Percentiles rank a stretch among this genome's conserved stretches.
Evolutionary conservation across 352 stramenopile genomes (phyloP).

Genomic region (Phytopythium ostracodes): DNA sequence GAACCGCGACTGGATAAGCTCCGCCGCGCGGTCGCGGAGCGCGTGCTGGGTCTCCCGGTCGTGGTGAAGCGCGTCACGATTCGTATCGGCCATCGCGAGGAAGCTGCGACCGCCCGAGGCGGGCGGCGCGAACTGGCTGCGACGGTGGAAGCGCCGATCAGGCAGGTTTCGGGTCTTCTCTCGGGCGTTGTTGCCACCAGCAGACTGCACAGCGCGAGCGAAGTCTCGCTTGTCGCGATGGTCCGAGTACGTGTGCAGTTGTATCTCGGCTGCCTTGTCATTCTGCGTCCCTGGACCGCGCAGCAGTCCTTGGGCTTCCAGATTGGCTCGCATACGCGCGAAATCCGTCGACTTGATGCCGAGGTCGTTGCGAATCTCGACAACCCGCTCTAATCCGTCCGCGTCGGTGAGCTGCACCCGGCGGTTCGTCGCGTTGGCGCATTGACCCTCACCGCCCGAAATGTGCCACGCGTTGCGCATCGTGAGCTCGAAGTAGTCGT

Average conservation of each 20-base stretch:
- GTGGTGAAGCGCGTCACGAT: neutral
- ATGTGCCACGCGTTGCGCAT: slow-evolving; percentile 87
- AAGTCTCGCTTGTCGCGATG: neutral
- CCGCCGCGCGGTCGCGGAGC: slow-evolving; percentile 28
- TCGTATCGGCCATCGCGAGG: slow-evolving; percentile 1
- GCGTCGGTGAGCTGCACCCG: slow-evolving; percentile 54
- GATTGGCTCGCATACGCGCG: slow-evolving; percentile 30
- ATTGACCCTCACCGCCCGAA: slow-evolving; percentile 47
- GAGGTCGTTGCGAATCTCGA: slow-evolving; percentile 43
- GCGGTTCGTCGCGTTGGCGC: slow-evolving; percentile 65
- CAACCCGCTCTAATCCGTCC: slow-evolving; percentile 46
- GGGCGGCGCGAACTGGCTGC: slow-evolving; percentile 7
- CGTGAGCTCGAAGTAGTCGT: slow-evolving; percentile 93
- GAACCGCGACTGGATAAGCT: slow-evolving; percentile 41
- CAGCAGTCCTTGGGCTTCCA: slow-evolving; percentile 37
- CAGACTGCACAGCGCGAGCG: neutral
- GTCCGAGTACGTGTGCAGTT: neutral
- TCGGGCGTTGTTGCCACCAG: neutral
- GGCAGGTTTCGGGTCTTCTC: neutral
- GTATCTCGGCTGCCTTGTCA: slow-evolving; percentile 14
- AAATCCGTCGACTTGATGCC: slow-evolving; percentile 25
- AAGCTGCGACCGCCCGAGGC: neutral
- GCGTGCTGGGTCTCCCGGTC: slow-evolving; percentile 18
- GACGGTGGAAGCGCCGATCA: slow-evolving; percentile 18
- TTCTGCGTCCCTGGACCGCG: slow-evolving; percentile 14